phyloP scores from a whole-genome alignment of 352 stramenopile genomes.

The Globisporangium splendens region DNA sequence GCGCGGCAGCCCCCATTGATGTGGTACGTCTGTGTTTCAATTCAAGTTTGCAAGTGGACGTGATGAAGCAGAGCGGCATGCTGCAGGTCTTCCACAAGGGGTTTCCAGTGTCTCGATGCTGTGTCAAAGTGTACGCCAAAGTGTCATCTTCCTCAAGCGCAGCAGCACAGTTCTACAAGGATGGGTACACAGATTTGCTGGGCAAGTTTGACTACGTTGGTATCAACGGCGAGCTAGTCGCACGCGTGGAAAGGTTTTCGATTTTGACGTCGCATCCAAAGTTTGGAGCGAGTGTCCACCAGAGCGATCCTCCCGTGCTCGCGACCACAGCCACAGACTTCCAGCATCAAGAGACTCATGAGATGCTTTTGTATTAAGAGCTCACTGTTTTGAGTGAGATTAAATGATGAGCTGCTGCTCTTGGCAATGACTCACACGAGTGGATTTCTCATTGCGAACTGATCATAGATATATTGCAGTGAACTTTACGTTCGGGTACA shows the following conservation, averaged over 20 bases:
- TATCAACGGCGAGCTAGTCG: constrained; percentile 30
- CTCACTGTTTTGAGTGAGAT: too few species aligned
- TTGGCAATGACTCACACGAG: too few species aligned
- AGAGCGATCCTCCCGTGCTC: constrained; percentile 1
- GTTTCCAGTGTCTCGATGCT: constrained; percentile 42
- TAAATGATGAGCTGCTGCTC: too few species aligned
- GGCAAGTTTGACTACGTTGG: constrained; percentile 72
- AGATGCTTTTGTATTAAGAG: not conserved
- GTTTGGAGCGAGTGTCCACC: constrained; percentile 2
- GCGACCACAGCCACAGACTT: constrained; percentile 1
- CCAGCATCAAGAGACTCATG: not conserved
- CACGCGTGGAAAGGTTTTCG: constrained; percentile 3
- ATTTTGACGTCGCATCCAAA: constrained; percentile 1
- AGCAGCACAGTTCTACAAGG: constrained; percentile 73
- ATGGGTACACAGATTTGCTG: constrained; percentile 75
- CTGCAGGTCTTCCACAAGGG: constrained; percentile 46
- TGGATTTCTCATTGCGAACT: too few species aligned
- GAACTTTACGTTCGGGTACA: too few species aligned
- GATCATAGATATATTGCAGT: too few species aligned
- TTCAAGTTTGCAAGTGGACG: constrained; percentile 33
- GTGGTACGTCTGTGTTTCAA: constrained; percentile 51
- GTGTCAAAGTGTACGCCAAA: constrained; percentile 71
- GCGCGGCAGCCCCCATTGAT: constrained; percentile 25
- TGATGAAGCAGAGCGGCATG: constrained; percentile 43
- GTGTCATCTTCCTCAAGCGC: constrained; percentile 10